A percentile compares a stretch with the other conserved stretches of the same genome.
Conservation (phyloP, 1,139 yeast genomes). For the Insectozyma bohioensis region DNA sequence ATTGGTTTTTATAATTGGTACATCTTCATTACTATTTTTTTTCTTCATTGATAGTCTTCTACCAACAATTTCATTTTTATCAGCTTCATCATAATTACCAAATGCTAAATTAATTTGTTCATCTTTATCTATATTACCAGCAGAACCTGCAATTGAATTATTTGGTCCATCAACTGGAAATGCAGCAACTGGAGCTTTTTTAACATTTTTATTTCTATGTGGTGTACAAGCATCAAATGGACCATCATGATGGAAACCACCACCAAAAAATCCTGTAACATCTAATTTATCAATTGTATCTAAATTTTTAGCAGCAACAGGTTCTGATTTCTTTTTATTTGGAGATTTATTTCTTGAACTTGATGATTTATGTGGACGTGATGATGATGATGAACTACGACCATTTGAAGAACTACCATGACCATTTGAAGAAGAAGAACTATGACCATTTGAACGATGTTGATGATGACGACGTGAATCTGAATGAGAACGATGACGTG, state of each 20-base stretch:
- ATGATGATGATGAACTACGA: conserved; percentile 8
- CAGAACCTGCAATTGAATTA: conserved; percentile 72
- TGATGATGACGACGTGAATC: conserved; percentile 4
- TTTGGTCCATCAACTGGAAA: conserved; percentile 96
- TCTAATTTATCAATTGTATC: conserved; percentile 94
- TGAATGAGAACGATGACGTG: conserved; percentile 10
- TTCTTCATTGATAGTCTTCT: conserved; percentile 16
- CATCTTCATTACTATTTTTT: conserved; percentile 12
- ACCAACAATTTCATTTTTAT: conserved; percentile 39
- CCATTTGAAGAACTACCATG: no score
- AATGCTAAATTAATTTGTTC: conserved; percentile 62
- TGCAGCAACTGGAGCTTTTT: conserved; percentile 90
- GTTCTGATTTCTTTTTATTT: conserved; percentile 39
- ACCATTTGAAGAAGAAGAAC: not conserved
- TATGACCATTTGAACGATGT: no score
- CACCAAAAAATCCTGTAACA: conserved; percentile 94
- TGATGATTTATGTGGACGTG: conserved; percentile 11
- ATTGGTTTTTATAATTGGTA: conserved; percentile 14
- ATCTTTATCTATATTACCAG: conserved; percentile 44
- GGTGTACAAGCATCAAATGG: conserved; percentile 99
- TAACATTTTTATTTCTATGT: conserved; percentile 79
- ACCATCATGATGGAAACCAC: conserved; percentile 96
- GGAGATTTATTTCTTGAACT: conserved; percentile 30
- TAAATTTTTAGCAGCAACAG: conserved; percentile 56
- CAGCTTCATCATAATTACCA: conserved; percentile 45